Evolutionary conservation across 164 flowering plant genomes (phyloP), one percentile per base, ranked within the genome.

Genomic region (Nymphaea thermarum): DNA sequence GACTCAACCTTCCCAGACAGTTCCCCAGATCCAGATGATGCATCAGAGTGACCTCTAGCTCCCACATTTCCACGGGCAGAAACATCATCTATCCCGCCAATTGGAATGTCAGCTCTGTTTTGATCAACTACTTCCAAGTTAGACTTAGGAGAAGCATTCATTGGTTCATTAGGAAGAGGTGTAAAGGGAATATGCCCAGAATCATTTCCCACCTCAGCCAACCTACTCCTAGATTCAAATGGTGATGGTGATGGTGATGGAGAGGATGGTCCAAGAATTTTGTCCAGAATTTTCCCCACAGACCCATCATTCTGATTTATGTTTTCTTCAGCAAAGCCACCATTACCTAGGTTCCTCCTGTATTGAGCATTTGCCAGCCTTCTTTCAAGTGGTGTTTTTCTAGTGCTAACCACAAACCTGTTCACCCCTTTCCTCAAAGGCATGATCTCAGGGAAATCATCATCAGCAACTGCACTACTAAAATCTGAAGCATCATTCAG

Each of bases 361-460:
- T 79, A 67, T 66, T 77, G 85, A 63, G 81, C 73, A 74, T 83
- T 72, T 16, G 83, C 84, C 67, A 82, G 66, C 79, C 88, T 83
- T 75, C 87, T 81, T 68, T 84, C 90, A 51, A 84, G 66, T 11
- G 95, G 95, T 18, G 87, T 84, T 77, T 89, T 89, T 75, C 90
- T 76, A 2, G 88, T 85, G 80, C 86, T 86, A 15, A 85, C 91
- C 62, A 82, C 93, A 79, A 87, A 86, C 78, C 86, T 81, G 66
- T 83, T 86, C 7, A 78, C 86, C 5, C 91, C 88, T 82, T 84
- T 86, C 71, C 92, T 82, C 75, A 83, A 67, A 36, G 93, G 93
- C 86, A 85, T 86, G 65, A 83, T 88, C 73, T 85, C 87, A 3
- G 92, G 89, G 63, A 84, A 86, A 76, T 85, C 89, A 74, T 85